Conservation (phyloP, 352 stramenopile genomes). For the Phytophthora megakarya region DNA sequence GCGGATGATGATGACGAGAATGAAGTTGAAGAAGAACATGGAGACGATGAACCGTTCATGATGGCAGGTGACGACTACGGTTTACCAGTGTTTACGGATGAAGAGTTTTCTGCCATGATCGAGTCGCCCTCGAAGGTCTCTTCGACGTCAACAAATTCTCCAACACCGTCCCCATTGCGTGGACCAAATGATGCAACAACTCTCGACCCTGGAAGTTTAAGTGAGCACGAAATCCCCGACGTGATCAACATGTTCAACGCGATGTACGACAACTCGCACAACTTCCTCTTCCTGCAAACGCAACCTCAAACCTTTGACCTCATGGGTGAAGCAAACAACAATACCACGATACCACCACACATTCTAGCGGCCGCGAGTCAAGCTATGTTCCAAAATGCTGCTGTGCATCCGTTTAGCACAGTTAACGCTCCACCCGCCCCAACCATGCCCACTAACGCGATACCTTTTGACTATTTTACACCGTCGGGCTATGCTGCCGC, state of each 20-base stretch:
- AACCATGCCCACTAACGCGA: neutral
- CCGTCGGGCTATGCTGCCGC: slow-evolving; percentile 48
- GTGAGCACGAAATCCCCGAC: slow-evolving; percentile 55
- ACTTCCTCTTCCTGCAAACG: slow-evolving; percentile 18
- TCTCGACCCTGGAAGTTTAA: slow-evolving; percentile 14
- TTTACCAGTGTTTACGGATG: slow-evolving; percentile 49
- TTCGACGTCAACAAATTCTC: slow-evolving; percentile 35
- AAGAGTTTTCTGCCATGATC: slow-evolving; percentile 45
- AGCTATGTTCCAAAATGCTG: slow-evolving; percentile 35
- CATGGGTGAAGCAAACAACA: slow-evolving; percentile 4
- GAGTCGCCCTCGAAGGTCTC: slow-evolving; percentile 39
- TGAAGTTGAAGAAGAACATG: slow-evolving; percentile 9
- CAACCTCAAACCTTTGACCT: slow-evolving; percentile 29
- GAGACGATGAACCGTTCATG: slow-evolving; percentile 34
- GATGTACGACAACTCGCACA: slow-evolving; percentile 50
- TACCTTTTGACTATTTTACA: slow-evolving; percentile 64
- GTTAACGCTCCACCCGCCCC: neutral
- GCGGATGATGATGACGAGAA: slow-evolving; percentile 15
- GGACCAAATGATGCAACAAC: slow-evolving; percentile 21
- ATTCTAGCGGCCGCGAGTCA: slow-evolving; percentile 23
- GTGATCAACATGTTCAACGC: slow-evolving; percentile 75
- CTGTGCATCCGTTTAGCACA: slow-evolving; percentile 2
- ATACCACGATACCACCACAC: slow-evolving; percentile 39
- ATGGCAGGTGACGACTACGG: slow-evolving; percentile 39
- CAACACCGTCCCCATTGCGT: slow-evolving; percentile 9